Evolutionary conservation across 148 eudicot species (phyloP).

Genomic region (Pharnaceum exiguum): DNA sequence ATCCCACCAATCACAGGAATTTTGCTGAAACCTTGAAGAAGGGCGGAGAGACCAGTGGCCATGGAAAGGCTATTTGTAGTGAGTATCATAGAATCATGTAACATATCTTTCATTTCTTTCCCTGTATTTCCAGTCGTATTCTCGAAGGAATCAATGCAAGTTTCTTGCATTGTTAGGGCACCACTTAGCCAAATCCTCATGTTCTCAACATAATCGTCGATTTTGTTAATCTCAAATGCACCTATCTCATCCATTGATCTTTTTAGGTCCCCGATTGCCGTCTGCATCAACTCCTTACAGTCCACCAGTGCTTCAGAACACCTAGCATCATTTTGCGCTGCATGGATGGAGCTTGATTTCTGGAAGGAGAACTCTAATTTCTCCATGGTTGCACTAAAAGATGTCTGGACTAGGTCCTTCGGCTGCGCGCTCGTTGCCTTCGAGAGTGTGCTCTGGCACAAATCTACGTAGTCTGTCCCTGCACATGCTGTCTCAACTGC

Average conservation of each 20-base stretch:
- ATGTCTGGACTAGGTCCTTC: slow-evolving; percentile 14
- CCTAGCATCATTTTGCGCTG: slow-evolving; percentile 16
- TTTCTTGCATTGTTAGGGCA: slow-evolving; percentile 39
- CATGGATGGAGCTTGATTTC: slow-evolving; percentile 21
- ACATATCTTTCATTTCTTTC: slow-evolving; percentile 23
- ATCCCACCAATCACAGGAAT: neutral
- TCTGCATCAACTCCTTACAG: slow-evolving; percentile 28
- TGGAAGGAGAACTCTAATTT: slow-evolving; percentile 13
- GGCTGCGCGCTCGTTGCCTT: slow-evolving; percentile 19
- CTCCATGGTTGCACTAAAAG: slow-evolving; percentile 16
- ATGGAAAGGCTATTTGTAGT: slow-evolving; percentile 28
- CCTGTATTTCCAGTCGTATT: slow-evolving; percentile 37
- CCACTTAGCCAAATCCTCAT: slow-evolving; percentile 52
- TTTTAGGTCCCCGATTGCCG: slow-evolving; percentile 24
- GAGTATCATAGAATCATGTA: slow-evolving; percentile 18
- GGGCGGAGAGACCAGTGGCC: slow-evolving; percentile 14
- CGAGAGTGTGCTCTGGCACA: slow-evolving; percentile 17
- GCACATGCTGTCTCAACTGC: slow-evolving; percentile 21
- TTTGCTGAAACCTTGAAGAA: neutral
- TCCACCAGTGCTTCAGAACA: slow-evolving; percentile 18
- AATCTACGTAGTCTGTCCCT: slow-evolving; percentile 15
- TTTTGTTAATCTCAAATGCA: slow-evolving; percentile 16
- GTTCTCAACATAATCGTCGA: slow-evolving; percentile 23
- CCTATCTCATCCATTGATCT: slow-evolving; percentile 20
- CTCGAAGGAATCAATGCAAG: slow-evolving; percentile 47